Percentiles rank a stretch among this genome's conserved stretches.
Conservation (phyloP, 257 asterid genomes). For the Sherardia arvensis region DNA sequence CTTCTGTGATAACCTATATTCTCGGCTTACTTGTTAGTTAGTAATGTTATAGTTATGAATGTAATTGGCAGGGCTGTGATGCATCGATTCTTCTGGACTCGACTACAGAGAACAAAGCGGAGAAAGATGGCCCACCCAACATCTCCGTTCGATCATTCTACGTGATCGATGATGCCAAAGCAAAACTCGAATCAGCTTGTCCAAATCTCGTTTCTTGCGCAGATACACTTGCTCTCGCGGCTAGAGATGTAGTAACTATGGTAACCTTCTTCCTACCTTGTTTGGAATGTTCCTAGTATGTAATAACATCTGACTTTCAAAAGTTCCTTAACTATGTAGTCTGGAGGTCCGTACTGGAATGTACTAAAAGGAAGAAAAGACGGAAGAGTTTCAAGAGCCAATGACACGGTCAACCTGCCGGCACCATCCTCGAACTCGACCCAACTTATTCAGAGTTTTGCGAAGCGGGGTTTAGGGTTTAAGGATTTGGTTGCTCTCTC, state of each 20-base stretch:
- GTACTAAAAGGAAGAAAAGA: conserved; percentile 62
- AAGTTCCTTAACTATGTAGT: conserved; percentile 16
- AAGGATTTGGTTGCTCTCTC: conserved; percentile 65
- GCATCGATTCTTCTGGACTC: conserved; percentile 74
- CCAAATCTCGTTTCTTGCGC: conserved; percentile 75
- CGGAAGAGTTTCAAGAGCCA: conserved; percentile 50
- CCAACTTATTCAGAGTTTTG: conserved; percentile 47
- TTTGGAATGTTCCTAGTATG: not conserved
- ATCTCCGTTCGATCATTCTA: conserved; percentile 53
- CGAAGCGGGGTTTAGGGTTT: conserved; percentile 40
- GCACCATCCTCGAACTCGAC: conserved; percentile 49
- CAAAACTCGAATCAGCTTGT: conserved; percentile 51
- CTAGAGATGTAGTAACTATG: conserved; percentile 56
- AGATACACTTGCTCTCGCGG: conserved; percentile 58
- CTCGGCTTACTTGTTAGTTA: not conserved
- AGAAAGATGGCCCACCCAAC: conserved; percentile 76
- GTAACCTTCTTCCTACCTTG: conserved; percentile 20
- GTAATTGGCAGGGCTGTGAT: conserved; percentile 60
- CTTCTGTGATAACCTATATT: not conserved
- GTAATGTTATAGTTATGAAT: not conserved
- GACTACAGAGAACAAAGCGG: conserved; percentile 53
- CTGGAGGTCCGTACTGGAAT: conserved; percentile 63
- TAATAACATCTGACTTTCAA: not conserved
- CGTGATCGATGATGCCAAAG: conserved; percentile 61
- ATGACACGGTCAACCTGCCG: conserved; percentile 60